Base-by-base conservation (phyloP, 257 asterid species). In the Euphrasia confusa region DNA sequence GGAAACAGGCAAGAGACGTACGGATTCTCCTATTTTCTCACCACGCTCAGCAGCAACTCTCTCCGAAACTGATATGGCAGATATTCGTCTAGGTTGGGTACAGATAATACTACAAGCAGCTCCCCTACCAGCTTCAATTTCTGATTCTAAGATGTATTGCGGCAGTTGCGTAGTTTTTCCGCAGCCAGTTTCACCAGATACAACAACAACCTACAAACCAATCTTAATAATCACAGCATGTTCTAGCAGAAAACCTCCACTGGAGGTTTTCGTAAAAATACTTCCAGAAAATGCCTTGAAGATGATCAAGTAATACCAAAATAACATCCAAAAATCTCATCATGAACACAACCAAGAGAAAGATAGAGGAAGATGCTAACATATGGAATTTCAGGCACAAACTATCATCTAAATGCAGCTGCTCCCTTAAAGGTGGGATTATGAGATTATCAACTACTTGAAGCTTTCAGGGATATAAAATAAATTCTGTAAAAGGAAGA, bases 11-110 rank as follows among this genome's bases (percentile, higher is more conserved):
- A 40, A 26, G 70, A 44, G 56, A 77, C 95, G 72, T 78, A 89
- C 97, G 58, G 95, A 84, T 69, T 87, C 97, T 72, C 95, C 97
- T 54, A 89, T 74, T 66, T 69, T 77, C 80, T 89, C 97, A 76
- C 97, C 97, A 63, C 97, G 84, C 80, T 90, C 97, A 13, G 95
- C 86, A 68, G 97, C 92, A 77, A 90, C 97, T 75, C 97, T 84
- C 80, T 90, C 97, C 69, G 97, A 63, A 60, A 90, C 95, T 28
- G 97, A 17, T 79, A 90, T 90, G 60, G 95, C 97, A 71, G 97
- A 90, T 75, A 90, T 90, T 73, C 97, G 78, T 78, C 97, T 80
- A 40, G 97, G 95, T 78, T 90, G 95, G 68, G 97, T 90, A 71
- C 97, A 90, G 76, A 90, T 90, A 67, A 90, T 87, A 74, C 75